These are phyloP conservation scores for Pseudognaphalium luteoalbum DNA, from an alignment of 129 eudicot species.

Conservation along the genomic window DNA sequence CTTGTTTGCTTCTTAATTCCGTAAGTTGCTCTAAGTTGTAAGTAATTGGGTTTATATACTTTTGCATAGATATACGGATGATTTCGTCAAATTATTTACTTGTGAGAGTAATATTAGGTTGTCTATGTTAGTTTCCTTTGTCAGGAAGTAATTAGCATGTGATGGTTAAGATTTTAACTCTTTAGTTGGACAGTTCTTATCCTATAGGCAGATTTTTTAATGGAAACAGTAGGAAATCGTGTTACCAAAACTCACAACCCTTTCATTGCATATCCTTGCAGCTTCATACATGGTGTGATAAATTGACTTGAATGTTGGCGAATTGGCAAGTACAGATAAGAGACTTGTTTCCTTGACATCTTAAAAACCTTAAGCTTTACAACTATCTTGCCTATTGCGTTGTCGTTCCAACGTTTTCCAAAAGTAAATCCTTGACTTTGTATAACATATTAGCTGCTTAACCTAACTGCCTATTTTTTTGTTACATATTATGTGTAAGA, in stretches of 20 bases:
- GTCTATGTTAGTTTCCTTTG: background rate
- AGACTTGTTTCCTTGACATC: background rate
- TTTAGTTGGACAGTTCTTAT: background rate
- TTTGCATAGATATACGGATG: background rate
- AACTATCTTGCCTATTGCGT: background rate
- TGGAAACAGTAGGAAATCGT: background rate
- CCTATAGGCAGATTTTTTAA: background rate
- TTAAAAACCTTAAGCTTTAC: conserved; percentile 12
- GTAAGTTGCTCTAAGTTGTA: conserved; percentile 17
- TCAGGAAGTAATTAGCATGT: background rate
- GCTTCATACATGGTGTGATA: conserved; percentile 12
- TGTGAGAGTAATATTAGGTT: background rate
- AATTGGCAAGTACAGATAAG: conserved; percentile 14
- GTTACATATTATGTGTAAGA: background rate
- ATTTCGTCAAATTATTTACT: background rate
- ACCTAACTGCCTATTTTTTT: background rate
- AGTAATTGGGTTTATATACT: background rate
- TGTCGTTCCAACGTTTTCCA: background rate
- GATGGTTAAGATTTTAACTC: background rate
- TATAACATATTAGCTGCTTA: background rate
- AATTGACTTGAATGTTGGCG: background rate
- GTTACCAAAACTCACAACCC: background rate
- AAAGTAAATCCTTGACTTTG: background rate
- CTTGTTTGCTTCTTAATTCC: background rate
- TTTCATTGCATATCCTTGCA: conserved; percentile 12